Evolutionary conservation across 2,329 filamentous ascomycete species (phyloP).

Genomic region (Neofusicoccum cordaticola): DNA sequence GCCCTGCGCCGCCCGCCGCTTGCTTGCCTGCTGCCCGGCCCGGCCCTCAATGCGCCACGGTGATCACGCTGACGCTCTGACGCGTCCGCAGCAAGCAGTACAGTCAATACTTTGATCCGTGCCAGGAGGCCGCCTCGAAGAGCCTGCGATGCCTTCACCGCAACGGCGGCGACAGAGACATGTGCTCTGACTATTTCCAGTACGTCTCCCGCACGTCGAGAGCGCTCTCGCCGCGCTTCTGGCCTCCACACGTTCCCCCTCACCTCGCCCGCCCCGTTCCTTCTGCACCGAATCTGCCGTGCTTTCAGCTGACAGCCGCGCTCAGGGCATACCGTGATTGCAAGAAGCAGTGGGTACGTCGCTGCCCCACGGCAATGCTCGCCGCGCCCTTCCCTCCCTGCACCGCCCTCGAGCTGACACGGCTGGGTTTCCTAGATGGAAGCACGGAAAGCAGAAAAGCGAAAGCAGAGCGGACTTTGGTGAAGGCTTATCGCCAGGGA

Average conservation of each 20-base stretch:
- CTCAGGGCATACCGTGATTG: slow-evolving; percentile 88
- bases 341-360: slow-evolving; percentile 86
- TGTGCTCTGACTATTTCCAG: slow-evolving; percentile 97
- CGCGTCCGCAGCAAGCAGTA: slow-evolving; percentile 65
- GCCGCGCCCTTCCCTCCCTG: neutral
- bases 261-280: neutral
- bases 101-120: slow-evolving; percentile 92
- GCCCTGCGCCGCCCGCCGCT: neutral
- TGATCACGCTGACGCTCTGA: slow-evolving; percentile 2
- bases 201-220: slow-evolving; percentile 46
- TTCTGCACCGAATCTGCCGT: neutral
- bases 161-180: slow-evolving; percentile 80
- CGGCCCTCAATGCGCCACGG: neutral
- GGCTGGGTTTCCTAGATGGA: slow-evolving; percentile 33
- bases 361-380: slow-evolving; percentile 18
- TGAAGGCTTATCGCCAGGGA: neutral
- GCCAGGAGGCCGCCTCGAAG: slow-evolving; percentile 82
- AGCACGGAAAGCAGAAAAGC: slow-evolving; percentile 47
- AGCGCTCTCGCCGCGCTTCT: neutral
- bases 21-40: neutral
- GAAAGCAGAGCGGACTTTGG: slow-evolving; percentile 11
- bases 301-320: neutral
- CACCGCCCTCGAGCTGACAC: neutral
- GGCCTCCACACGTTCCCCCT: neutral
- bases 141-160: slow-evolving; percentile 87